Evolutionary conservation across 1,284 basidiomycete species (phyloP).

Genomic region (Apiotrichum veenhuisii): DNA sequence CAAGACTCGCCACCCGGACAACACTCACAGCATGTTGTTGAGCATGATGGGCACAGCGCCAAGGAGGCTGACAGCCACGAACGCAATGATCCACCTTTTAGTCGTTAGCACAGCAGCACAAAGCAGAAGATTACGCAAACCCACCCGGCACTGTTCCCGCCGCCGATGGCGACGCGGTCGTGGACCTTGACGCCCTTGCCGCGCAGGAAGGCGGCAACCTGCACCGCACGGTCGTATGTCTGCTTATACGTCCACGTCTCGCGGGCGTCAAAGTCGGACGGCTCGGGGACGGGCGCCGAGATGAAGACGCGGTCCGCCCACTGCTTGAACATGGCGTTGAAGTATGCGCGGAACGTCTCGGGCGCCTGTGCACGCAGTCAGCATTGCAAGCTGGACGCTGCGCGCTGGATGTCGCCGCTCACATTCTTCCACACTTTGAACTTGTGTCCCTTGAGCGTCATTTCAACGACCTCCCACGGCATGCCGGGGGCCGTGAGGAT

Average conservation of each 20-base stretch:
- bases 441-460: slow-evolving; percentile 23
- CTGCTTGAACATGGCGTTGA: slow-evolving; percentile 14
- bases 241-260: slow-evolving; percentile 14
- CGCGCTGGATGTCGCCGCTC: slow-evolving; percentile 3
- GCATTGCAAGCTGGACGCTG: too few relatives aligned
- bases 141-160: slow-evolving; percentile 29
- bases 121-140: too few relatives aligned
- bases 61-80: slow-evolving; percentile 35
- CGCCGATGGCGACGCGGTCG: slow-evolving; percentile 35
- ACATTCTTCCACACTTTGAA: slow-evolving; percentile 41
- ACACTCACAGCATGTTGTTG: slow-evolving; percentile 39
- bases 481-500: slow-evolving; percentile 35
- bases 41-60: slow-evolving; percentile 36
- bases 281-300: neutral
- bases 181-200: slow-evolving; percentile 28
- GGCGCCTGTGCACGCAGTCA: slow-evolving; percentile 23
- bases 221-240: slow-evolving; percentile 21
- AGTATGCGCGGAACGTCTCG: slow-evolving; percentile 28
- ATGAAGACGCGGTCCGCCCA: neutral
- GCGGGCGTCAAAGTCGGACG: neutral
- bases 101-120: too few relatives aligned
- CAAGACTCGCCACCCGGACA: too few relatives aligned
- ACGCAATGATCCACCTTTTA: slow-evolving; percentile 35
- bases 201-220: slow-evolving; percentile 32
- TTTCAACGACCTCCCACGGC: slow-evolving; percentile 38